Percentiles rank a stretch among this genome's conserved stretches.
These are phyloP conservation scores for Penicillium paradoxum DNA, from an alignment of 495 filamentous ascomycete genomes.

Conservation along the genomic window DNA sequence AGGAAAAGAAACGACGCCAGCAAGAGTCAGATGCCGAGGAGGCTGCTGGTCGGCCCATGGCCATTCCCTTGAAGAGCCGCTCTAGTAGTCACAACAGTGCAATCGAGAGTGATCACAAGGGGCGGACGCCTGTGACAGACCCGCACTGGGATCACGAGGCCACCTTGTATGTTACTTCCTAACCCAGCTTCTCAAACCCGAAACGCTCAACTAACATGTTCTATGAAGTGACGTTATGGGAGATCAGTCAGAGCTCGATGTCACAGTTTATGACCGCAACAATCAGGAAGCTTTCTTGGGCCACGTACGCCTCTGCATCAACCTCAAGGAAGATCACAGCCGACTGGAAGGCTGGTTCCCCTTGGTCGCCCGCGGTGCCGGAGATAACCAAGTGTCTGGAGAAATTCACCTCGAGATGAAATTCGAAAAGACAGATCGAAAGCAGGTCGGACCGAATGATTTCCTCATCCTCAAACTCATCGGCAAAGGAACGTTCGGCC, in stretches of 20 bases:
- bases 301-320: conserved; percentile 73
- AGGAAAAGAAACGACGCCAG: conserved; percentile 44
- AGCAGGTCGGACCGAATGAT: conserved; percentile 92
- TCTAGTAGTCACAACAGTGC: conserved; percentile 91
- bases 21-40: conserved; percentile 63
- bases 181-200: conserved; percentile 1
- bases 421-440: conserved; percentile 87
- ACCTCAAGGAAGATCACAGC: conserved; percentile 60
- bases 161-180: conserved; percentile 68
- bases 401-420: conserved; percentile 82
- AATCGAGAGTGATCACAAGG: conserved; percentile 65
- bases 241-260: conserved; percentile 83
- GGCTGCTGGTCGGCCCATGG: conserved; percentile 65
- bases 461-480: conserved; percentile 95
- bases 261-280: conserved; percentile 87
- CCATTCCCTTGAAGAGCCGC: conserved; percentile 91
- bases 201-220: conserved; percentile 13
- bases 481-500: conserved; percentile 98
- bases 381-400: conserved; percentile 72
- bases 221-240: conserved; percentile 83
- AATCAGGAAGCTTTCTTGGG: conserved; percentile 87
- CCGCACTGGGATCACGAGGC: conserved; percentile 96
- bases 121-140: conserved; percentile 65
- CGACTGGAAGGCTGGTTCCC: conserved; percentile 81
- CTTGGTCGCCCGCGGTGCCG: conserved; percentile 60